Conservation (phyloP, 768 basidiomycete genomes). For the Kwoniella mangroviensis region DNA sequence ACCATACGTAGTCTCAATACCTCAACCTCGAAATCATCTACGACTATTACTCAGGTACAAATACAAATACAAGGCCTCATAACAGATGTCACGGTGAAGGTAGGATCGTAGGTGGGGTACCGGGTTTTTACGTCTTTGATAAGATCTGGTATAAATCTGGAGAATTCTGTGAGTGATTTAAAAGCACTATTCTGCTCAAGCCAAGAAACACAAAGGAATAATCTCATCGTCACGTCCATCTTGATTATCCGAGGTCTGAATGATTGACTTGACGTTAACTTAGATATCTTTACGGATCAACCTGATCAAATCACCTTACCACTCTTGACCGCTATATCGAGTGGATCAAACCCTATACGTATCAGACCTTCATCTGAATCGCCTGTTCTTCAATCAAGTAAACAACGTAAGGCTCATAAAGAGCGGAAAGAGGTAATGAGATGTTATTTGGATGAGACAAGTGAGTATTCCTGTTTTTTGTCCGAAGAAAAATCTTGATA, state of each 20-base stretch:
- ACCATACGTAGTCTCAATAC: neutral
- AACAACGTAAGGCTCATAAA: too few relatives aligned
- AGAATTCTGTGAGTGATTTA: slow-evolving; percentile 7
- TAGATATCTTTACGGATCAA: slow-evolving; percentile 19
- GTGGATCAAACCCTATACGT: neutral
- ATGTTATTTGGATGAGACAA: slow-evolving; percentile 4
- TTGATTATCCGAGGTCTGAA: too few relatives aligned
- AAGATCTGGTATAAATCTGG: slow-evolving; percentile 16
- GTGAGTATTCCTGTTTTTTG: neutral
- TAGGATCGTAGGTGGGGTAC: slow-evolving; percentile 5
- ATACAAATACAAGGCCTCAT: neutral
- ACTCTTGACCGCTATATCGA: neutral
- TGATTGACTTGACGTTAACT: too few relatives aligned
- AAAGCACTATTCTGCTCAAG: neutral
- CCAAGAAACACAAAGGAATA: too few relatives aligned
- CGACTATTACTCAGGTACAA: neutral
- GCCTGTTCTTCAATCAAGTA: neutral
- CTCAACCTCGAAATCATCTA: neutral
- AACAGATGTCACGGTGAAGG: slow-evolving; percentile 11
- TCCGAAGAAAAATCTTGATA: too few relatives aligned
- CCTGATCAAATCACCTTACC: slow-evolving; percentile 9
- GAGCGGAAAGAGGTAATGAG: neutral
- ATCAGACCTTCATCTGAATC: slow-evolving; percentile 6
- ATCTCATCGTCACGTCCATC: too few relatives aligned
- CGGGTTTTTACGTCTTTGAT: slow-evolving; percentile 15